Evolutionary conservation across 2,329 filamentous ascomycete genomes (phyloP), one percentile per base, ranked within the genome.

Genomic region (Botryosphaeria dothidea): DNA sequence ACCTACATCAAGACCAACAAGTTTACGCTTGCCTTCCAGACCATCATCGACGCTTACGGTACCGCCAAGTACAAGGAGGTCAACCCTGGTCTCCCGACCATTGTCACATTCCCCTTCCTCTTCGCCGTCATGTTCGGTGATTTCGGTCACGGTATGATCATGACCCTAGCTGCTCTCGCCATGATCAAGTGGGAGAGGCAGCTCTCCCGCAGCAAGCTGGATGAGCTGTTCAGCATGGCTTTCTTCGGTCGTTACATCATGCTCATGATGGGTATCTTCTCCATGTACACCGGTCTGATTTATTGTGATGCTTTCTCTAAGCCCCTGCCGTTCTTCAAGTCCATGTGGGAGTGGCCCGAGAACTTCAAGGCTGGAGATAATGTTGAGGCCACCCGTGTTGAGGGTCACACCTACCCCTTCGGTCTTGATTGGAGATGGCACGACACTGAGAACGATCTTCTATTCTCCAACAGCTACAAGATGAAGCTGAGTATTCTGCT

Each of bases 71-170:
- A 99, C 80, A 91, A 91, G 71, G 95, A 99, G 81, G 91, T 97
- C 78, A 99, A 99, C 80, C 95, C 95, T 65, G 94, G 93, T 67
- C 85, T 99, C 23, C 94, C 94, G 41, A 95, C 96, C 60, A 93
- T 98, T 70, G 90, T 99, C 68, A 99, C 95, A 5, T 99, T 99
- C 80, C 95, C 96, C n/a, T 99, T 99, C 84, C 84, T 99, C 68
- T 99, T 99, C 76, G 95, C 95, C 57, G 95, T 99, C 86, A 99
- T 99, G 95, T 99, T 99, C 76, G 96, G 95, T 83, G 95, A 99
- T 79, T 90, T 97, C 66, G 96, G 95, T 60, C 95, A 99, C 75
- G 95, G 94, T 69, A 79, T 90, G 69, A 91, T 99, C 77, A 96
- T 99, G 91, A 85, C 94, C 48, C 76, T 87, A 64, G 91, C 92